These are phyloP conservation scores for Kwoniella pini DNA, from an alignment of 768 basidiomycete genomes.

Conservation along the genomic window DNA sequence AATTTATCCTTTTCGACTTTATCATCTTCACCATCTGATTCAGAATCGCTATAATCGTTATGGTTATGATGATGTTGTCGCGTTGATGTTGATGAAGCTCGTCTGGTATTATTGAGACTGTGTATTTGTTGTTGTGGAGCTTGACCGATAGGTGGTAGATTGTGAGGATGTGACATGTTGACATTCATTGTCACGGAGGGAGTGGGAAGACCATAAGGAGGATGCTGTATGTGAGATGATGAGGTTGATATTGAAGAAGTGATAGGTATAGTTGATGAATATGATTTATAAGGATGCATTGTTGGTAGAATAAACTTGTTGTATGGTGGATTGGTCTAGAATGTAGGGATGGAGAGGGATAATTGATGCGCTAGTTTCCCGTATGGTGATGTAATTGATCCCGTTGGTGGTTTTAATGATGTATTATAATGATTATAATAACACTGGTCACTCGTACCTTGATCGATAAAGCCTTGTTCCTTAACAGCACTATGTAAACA, in stretches of 20 bases:
- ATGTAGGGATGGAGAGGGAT: neutral
- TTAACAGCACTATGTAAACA: neutral
- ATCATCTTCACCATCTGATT: conserved; percentile 20
- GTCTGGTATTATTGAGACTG: neutral
- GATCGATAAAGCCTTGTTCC: neutral
- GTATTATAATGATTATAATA: neutral
- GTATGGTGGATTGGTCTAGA: neutral
- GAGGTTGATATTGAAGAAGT: neutral
- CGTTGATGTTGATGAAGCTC: conserved; percentile 3
- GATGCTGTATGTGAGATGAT: conserved; percentile 2
- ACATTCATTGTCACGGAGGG: neutral
- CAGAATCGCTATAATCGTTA: conserved; percentile 15
- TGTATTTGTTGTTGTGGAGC: neutral
- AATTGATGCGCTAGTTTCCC: neutral
- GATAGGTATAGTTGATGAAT: conserved; percentile 12
- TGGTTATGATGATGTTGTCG: conserved; percentile 1
- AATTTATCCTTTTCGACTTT: conserved; percentile 33
- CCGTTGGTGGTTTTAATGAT: too few species aligned
- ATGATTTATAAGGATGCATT: conserved; percentile 14
- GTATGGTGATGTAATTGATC: neutral
- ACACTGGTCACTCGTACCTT: neutral
- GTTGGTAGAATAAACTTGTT: neutral
- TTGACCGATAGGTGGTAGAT: neutral
- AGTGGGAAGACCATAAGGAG: conserved; percentile 12
- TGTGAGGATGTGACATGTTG: neutral